Evolutionary conservation across 305 asterid genomes (phyloP).

Genomic region (Rubia peregrina): DNA sequence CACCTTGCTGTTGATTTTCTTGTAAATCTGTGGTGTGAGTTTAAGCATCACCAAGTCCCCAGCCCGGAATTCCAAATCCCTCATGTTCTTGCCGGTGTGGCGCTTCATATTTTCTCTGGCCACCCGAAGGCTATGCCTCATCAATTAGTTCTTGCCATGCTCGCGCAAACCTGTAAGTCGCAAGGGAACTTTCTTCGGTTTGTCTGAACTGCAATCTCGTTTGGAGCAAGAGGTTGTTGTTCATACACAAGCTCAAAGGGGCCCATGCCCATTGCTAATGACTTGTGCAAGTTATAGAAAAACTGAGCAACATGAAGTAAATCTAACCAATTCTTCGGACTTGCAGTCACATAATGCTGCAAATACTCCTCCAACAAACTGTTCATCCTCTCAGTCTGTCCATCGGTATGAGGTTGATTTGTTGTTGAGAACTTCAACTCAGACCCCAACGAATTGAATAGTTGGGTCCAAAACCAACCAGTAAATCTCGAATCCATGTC

Average conservation of each 20-base stretch:
- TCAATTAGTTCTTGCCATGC: neutral
- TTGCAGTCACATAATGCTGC: neutral
- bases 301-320: neutral
- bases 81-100: too few species aligned
- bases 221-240: neutral
- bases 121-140: fast-evolving
- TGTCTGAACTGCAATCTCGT: neutral
- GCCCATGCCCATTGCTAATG: neutral
- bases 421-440: neutral
- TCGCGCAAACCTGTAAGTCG: neutral
- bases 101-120: too few species aligned
- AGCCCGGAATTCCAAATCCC: too few species aligned
- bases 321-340: neutral
- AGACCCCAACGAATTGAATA: neutral
- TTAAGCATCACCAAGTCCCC: too few species aligned
- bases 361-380: neutral
- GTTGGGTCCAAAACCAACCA: neutral
- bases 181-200: neutral
- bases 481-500: neutral
- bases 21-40: too few species aligned
- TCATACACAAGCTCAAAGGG: neutral
- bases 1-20: too few species aligned
- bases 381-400: neutral
- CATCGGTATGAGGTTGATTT: neutral
- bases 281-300: neutral